Base-by-base conservation (phyloP, 2,329 filamentous ascomycete species). In the Botrytis hyacinthi region DNA sequence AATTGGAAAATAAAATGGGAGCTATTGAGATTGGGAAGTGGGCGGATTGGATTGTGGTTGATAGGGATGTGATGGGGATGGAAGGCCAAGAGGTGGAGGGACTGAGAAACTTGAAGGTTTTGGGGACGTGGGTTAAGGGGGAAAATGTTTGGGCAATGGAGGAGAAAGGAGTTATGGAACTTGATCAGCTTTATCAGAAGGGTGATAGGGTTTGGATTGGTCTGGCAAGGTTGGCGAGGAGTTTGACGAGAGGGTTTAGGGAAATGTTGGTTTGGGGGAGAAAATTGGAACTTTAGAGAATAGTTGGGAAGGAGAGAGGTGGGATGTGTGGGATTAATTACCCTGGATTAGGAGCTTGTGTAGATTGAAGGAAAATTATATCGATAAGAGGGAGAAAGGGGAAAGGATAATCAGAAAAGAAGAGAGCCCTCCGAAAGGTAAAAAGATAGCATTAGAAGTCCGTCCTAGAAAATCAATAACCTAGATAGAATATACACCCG, bases 11-110 rank as follows among this genome's bases (percentile, higher is more conserved):
- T 0, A 85, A 84, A 76, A 87, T 88, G 1, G 91, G 90, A 0
- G 83, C 87, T 0, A 90, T 93, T 44, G 81, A 84, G 71, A 80
- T 84, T n/a, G 90, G 89, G 0, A 88, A 87, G 1, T 88, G 88
- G 79, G 91, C 90, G 0, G 91, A 93, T 80, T 93, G 90, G 90
- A 84, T 93, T 6, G 90, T 93, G n/a, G 81, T 93, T 20, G 90
- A 92, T 75, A 80, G 83, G 74, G 86, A 88, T 62, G 78, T 92
- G 0, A 86, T 87, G 71, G 82, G 78, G 26, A 54, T 73, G 65
- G 66, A 63, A 5, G 63, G 63, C 4, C 22, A 44, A 14, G 10
- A 32, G 14, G 67, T 48, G 0, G 88, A 90, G 73, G 83, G 84
- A 20, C 77, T 92, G 71, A 85, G 88, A 37, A 82, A 82, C 7